A percentile compares a stretch with the other conserved stretches of the same genome.
Conservation (phyloP, 139 green algal species). For the Tetraselmis striata region DNA sequence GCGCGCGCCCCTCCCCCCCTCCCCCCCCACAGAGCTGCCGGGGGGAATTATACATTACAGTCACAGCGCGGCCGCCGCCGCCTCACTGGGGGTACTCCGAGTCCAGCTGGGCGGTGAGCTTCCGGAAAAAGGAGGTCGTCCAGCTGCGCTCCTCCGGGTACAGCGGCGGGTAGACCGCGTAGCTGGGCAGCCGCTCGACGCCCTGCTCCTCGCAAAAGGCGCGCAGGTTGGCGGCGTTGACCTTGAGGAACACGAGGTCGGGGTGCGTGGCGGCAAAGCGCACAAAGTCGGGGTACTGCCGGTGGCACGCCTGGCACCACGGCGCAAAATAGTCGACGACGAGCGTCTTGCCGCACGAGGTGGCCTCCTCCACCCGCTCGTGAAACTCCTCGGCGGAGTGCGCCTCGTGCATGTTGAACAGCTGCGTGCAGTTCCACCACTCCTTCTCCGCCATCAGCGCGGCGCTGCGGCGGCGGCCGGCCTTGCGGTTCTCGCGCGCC, state of each 20-base stretch:
- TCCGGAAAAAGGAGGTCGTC: not conserved
- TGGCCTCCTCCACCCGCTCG: not conserved
- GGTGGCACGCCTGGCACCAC: constrained; percentile 20
- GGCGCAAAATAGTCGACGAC: constrained; percentile 20
- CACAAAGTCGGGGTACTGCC: constrained; percentile 13
- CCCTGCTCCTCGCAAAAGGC: not conserved
- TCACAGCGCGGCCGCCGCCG: too few relatives aligned
- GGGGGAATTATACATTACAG: too few relatives aligned
- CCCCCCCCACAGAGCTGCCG: too few relatives aligned
- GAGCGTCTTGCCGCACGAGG: constrained; percentile 3
- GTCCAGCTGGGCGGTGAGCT: not conserved
- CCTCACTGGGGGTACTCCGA: too few relatives aligned
- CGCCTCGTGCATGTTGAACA: not conserved
- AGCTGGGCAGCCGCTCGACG: not conserved
- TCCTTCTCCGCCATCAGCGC: not conserved
- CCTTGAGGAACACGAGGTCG: constrained; percentile 13
- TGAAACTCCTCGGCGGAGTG: constrained; percentile 7
- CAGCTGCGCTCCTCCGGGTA: not conserved
- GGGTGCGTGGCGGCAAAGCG: not conserved
- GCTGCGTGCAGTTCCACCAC: not conserved
- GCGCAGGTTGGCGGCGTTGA: not conserved
- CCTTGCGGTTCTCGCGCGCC: not conserved
- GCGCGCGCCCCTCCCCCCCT: too few relatives aligned
- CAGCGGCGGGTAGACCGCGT: not conserved
- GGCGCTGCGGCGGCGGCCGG: not conserved